A percentile compares a stretch with the other conserved stretches of the same genome.
Evolutionary conservation across 2,329 filamentous ascomycete genomes (phyloP).

Genomic region (Colletotrichum simmondsii): DNA sequence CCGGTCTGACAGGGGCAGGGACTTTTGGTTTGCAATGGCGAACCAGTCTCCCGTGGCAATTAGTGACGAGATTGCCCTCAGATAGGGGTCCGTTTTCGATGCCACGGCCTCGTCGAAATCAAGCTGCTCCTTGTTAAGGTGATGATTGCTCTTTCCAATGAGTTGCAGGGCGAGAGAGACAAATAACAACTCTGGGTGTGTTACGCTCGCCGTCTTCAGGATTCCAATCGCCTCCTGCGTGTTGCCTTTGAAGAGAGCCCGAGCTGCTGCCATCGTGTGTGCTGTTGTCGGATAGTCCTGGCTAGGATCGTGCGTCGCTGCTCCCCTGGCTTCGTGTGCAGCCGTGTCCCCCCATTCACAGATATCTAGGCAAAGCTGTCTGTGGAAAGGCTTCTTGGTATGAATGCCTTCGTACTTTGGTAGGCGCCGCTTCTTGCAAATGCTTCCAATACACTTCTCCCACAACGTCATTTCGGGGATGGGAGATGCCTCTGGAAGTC

Average conservation of each 20-base stretch:
- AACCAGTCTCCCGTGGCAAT: constrained; percentile 83
- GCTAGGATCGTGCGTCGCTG: constrained; percentile 52
- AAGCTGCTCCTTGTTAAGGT: constrained; percentile 58
- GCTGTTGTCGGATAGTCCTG: constrained; percentile 62
- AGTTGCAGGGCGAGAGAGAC: constrained; percentile 75
- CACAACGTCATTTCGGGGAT: constrained; percentile 64
- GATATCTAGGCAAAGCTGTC: constrained; percentile 80
- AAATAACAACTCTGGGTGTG: constrained; percentile 73
- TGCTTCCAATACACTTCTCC: constrained; percentile 70
- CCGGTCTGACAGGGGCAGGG: constrained; percentile 79
- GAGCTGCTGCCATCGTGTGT: constrained; percentile 80
- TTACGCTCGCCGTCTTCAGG: constrained; percentile 73
- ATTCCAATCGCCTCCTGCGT: constrained; percentile 76
- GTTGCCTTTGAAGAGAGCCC: constrained; percentile 79
- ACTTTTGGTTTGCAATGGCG: constrained; percentile 76
- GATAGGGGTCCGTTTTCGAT: constrained; percentile 78
- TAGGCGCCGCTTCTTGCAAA: constrained; percentile 72
- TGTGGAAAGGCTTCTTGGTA: constrained; percentile 75
- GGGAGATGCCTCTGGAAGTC: constrained; percentile 57
- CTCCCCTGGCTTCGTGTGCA: constrained; percentile 36
- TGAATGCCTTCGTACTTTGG: constrained; percentile 70
- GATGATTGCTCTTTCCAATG: constrained; percentile 61
- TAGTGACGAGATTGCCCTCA: constrained; percentile 82
- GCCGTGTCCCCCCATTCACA: constrained; percentile 76
- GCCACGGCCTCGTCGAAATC: constrained; percentile 70